Percentiles rank a stretch among this genome's conserved stretches.
These are phyloP conservation scores for Coemansia sp. DNA, from an alignment of 192 early-diverging fungal species.

Conservation along the genomic window DNA sequence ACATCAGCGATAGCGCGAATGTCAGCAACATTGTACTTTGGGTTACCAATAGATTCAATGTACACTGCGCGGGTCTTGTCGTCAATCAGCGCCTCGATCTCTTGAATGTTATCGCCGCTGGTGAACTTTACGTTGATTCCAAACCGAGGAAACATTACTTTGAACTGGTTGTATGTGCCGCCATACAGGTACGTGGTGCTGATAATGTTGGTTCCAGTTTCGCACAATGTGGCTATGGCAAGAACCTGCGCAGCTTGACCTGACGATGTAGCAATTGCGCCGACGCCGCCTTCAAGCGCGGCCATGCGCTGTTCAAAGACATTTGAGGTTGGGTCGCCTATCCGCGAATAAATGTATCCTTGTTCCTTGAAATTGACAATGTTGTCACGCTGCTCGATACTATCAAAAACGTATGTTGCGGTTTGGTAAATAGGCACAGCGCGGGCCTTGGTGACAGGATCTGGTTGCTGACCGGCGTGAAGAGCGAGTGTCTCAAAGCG, in stretches of 20 bases:
- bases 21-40: constrained; percentile 85
- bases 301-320: constrained; percentile 93
- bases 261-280: constrained; percentile 69
- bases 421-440: constrained; percentile 93
- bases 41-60: constrained; percentile 90
- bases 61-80: constrained; percentile 90
- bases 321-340: constrained; percentile 81
- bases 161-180: constrained; percentile 83
- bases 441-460: constrained; percentile 69
- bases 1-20: constrained; percentile 78
- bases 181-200: constrained; percentile 74
- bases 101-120: constrained; percentile 68
- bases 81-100: constrained; percentile 79
- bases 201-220: constrained; percentile 87
- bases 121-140: constrained; percentile 83
- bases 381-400: constrained; percentile 74
- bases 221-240: constrained; percentile 73
- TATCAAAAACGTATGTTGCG: constrained; percentile 81
- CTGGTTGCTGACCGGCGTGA: constrained; percentile 78
- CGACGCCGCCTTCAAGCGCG: constrained; percentile 83
- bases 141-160: constrained; percentile 76
- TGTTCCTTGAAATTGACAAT: constrained; percentile 73
- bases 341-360: constrained; percentile 87
- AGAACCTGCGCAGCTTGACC: constrained; percentile 89
- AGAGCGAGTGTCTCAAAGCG: constrained; percentile 91